A percentile compares a stretch with the other conserved stretches of the same genome.
phyloP scores from a whole-genome alignment of 306 rosid species.

The Pterocarpus santalinus region DNA sequence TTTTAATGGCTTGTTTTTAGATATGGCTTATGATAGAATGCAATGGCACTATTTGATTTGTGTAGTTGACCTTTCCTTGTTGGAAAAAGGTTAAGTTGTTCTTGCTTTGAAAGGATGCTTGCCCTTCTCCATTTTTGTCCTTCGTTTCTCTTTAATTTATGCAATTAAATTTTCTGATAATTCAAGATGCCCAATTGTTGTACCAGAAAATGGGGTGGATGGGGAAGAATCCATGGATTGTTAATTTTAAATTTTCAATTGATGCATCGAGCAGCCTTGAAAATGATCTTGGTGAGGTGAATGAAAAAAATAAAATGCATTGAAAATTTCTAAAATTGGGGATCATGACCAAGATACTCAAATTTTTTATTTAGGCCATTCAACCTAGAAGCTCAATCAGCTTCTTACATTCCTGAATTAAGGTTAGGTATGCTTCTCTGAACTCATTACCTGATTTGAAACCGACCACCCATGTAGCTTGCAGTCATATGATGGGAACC shows the following conservation, averaged over 20 bases:
- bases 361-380: not conserved
- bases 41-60: too few species aligned
- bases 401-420: not conserved
- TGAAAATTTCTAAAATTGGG: not conserved
- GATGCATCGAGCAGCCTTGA: not conserved
- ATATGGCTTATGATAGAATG: too few species aligned
- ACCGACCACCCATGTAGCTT: not conserved
- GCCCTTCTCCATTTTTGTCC: not conserved
- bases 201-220: conserved; percentile 3
- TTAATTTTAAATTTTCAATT: conserved; percentile 2
- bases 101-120: not conserved
- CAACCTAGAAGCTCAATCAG: not conserved
- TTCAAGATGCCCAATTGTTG: conserved; percentile 9
- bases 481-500: not conserved
- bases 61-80: too few species aligned
- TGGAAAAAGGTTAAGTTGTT: too few species aligned
- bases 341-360: not conserved
- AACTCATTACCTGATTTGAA: not conserved
- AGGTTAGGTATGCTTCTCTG: not conserved
- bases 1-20: too few species aligned
- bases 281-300: conserved; percentile 1
- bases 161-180: not conserved
- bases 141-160: conserved; percentile 14
- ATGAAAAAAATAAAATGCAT: not conserved
- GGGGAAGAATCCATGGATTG: not conserved